Base-by-base conservation (phyloP, 768 basidiomycete genomes). In the Rhizopogon roseolus region DNA sequence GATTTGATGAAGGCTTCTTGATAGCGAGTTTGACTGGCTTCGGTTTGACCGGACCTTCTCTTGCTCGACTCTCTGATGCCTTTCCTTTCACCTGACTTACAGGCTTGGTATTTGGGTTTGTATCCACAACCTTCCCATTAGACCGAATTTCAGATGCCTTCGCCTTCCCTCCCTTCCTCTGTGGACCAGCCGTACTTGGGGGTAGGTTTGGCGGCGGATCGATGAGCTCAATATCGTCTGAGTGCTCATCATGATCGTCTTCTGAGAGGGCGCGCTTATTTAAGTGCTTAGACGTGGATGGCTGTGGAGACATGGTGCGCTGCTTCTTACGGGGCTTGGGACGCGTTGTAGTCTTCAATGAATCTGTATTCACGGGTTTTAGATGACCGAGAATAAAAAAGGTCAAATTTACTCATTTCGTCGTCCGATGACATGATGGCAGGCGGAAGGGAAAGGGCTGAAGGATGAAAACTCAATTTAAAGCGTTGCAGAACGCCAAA, bases 401-500 rank as follows among this genome's bases (percentile, higher is more conserved):
- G 54, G 52, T 53, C 19, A 39, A 28, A 45, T 64, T 62, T 44
- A 67, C 66, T 65, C 60, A 67, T 67, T 49, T 67, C 68, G 54
- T 67, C 66, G 44, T 67, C 68, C 9, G 67, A 67, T 11, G 66
- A 69, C 66, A 69, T 69, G 9, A 11, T 40, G 28, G 32, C 28
- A 8, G 14, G 19, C 17, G 22, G 29, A 52, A 14, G 34, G 29
- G 25, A 28, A 25, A 14, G 13, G 5, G 14, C 16, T 34, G 34
- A 25, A 34, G 34, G 19, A 11, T 36, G 46, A 8, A 27, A 29
- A 37, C 25, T 36, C 4, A 36, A 36, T 36, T 36, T 5, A 11
- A 36, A 29, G 29, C 13, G 10, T 11, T 29, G 40, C 48, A 11
- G 34, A 36, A 36, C 34, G 34, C 13, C 34, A 10, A 36, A 11